These are phyloP conservation scores for Penicillium simplicissimum DNA, from an alignment of 495 filamentous ascomycete genomes.

Conservation along the genomic window DNA sequence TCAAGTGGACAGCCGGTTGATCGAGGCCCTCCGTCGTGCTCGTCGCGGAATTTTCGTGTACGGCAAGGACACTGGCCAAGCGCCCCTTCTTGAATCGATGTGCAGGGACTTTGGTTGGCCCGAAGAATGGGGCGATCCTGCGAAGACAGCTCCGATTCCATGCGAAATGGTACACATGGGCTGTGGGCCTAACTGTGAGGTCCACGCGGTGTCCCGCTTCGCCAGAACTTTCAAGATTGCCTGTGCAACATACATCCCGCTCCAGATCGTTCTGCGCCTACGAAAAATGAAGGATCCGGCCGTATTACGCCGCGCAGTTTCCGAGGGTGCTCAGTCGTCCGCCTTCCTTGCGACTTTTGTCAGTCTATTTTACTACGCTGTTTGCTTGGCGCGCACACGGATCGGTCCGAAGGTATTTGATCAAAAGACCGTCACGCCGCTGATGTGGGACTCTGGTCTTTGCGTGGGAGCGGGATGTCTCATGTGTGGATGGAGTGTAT, in stretches of 20 bases:
- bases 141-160: conserved; percentile 70
- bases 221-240: conserved; percentile 70
- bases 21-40: conserved; percentile 70
- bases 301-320: conserved; percentile 48
- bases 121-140: conserved; percentile 73
- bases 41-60: conserved; percentile 67
- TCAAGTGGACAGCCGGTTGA: conserved; percentile 74
- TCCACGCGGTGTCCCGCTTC: conserved; percentile 73
- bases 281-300: conserved; percentile 49
- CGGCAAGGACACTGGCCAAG: conserved; percentile 76
- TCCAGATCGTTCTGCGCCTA: conserved; percentile 69
- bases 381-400: conserved; percentile 80
- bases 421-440: conserved; percentile 50
- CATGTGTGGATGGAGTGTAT: conserved; percentile 82
- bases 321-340: conserved; percentile 70
- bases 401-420: conserved; percentile 71
- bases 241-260: conserved; percentile 76
- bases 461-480: conserved; percentile 76
- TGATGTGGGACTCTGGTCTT: conserved; percentile 67
- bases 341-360: conserved; percentile 84
- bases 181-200: conserved; percentile 73
- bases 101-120: conserved; percentile 73
- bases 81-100: conserved; percentile 69
- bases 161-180: conserved; percentile 91
- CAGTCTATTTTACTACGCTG: conserved; percentile 80